Evolutionary conservation across 306 rosid genomes (phyloP).

Genomic region (Vigna angularis): DNA sequence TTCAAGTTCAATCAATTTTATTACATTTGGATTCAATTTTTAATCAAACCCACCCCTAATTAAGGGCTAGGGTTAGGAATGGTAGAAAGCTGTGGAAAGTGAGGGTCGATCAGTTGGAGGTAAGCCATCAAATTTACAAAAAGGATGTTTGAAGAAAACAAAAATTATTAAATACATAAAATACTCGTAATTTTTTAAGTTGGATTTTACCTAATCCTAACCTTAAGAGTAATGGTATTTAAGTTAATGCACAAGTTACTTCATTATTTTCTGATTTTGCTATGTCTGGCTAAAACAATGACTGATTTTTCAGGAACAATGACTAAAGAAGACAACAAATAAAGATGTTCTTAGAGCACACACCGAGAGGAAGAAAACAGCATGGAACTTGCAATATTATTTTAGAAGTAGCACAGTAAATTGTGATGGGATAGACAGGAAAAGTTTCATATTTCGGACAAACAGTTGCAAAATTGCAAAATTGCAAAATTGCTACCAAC

Average conservation of each 20-base stretch:
- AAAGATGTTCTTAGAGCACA: not conserved
- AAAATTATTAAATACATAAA: no score
- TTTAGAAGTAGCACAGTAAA: slow-evolving; percentile 35
- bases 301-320: not conserved
- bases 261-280: not conserved
- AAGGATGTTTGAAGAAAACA: no score
- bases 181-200: no score
- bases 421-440: slow-evolving; percentile 13
- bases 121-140: no score
- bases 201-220: not conserved
- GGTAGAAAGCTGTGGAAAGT: no score
- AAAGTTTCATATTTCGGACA: slow-evolving; percentile 37
- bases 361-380: slow-evolving; percentile 10
- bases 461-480: slow-evolving; percentile 15
- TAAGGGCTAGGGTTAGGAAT: no score
- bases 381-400: slow-evolving; percentile 1
- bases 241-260: no score
- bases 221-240: no score
- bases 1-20: no score
- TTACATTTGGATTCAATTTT: no score
- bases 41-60: no score
- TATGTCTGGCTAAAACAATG: not conserved
- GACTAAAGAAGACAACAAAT: not conserved
- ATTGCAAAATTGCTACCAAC: slow-evolving; percentile 68
- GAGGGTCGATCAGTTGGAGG: no score